A percentile compares a stretch with the other conserved stretches of the same genome.
phyloP scores from a whole-genome alignment of 75 land plant species.

The Sequoiadendron giganteum region DNA sequence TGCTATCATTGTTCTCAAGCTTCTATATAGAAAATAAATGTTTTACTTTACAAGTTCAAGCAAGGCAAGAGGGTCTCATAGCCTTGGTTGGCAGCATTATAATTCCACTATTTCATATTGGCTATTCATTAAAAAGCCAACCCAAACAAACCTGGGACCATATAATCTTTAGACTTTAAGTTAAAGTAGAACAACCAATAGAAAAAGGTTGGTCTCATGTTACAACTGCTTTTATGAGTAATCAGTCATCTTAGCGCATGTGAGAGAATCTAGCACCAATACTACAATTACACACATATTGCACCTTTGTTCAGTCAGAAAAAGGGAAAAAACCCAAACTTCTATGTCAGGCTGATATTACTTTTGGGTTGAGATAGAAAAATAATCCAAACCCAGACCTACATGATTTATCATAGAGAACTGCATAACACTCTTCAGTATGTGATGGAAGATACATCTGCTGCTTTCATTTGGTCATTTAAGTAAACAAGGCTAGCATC shows the following conservation, averaged over 20 bases:
- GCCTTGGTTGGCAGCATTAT: background rate
- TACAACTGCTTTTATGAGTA: background rate
- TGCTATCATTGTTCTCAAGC: background rate
- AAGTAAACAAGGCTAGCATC: background rate
- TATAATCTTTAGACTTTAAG: background rate
- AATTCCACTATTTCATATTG: background rate
- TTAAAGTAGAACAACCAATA: background rate
- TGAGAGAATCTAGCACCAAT: background rate
- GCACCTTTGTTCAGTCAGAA: background rate
- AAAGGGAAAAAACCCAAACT: background rate
- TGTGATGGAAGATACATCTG: background rate
- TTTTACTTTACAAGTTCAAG: background rate
- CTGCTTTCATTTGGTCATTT: background rate
- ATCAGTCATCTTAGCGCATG: background rate
- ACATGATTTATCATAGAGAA: background rate
- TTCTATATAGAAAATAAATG: background rate
- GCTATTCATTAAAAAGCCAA: background rate
- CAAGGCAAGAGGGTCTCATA: background rate
- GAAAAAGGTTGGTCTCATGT: background rate
- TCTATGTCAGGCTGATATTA: background rate
- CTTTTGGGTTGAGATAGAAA: background rate
- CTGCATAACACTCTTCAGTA: background rate
- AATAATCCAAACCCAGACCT: background rate
- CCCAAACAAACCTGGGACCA: background rate
- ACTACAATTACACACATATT: background rate